These are phyloP conservation scores for Tulasnella sp. DNA, from an alignment of 768 basidiomycete genomes.

Conservation along the genomic window DNA sequence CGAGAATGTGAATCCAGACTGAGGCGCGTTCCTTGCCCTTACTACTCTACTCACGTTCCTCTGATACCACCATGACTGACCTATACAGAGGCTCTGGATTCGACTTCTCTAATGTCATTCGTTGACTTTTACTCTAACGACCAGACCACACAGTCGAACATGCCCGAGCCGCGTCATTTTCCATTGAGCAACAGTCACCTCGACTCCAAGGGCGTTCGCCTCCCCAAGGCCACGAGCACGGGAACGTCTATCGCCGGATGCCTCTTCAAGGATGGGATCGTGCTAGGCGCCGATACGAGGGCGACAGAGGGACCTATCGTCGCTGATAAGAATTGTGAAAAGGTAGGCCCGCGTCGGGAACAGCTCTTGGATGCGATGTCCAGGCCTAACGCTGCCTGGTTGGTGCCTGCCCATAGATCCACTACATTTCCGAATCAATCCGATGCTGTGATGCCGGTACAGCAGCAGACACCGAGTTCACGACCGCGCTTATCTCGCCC, in stretches of 20 bases:
- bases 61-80: conserved; percentile 11
- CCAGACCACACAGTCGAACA: no score
- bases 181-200: conserved; percentile 56
- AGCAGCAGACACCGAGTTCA: conserved; percentile 94
- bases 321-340: conserved; percentile 99
- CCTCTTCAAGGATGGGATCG: conserved; percentile 83
- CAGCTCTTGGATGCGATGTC: neutral
- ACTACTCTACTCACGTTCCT: neutral
- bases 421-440: conserved; percentile 91
- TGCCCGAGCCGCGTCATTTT: neutral
- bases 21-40: neutral
- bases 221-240: conserved; percentile 82
- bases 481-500: conserved; percentile 88
- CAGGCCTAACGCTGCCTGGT: no score
- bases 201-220: conserved; percentile 55
- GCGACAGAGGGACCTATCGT: conserved; percentile 92
- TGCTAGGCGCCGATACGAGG: conserved; percentile 93
- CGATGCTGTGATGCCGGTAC: conserved; percentile 98
- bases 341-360: conserved; percentile 46
- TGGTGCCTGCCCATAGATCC: conserved; percentile 54
- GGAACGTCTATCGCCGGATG: conserved; percentile 98
- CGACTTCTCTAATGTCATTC: conserved; percentile 66
- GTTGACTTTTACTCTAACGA: no score
- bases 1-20: no score
- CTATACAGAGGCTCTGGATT: conserved; percentile 45